These are phyloP conservation scores for Reticulascus tulasneorum DNA, from an alignment of 2,329 filamentous ascomycete species.

Conservation along the genomic window DNA sequence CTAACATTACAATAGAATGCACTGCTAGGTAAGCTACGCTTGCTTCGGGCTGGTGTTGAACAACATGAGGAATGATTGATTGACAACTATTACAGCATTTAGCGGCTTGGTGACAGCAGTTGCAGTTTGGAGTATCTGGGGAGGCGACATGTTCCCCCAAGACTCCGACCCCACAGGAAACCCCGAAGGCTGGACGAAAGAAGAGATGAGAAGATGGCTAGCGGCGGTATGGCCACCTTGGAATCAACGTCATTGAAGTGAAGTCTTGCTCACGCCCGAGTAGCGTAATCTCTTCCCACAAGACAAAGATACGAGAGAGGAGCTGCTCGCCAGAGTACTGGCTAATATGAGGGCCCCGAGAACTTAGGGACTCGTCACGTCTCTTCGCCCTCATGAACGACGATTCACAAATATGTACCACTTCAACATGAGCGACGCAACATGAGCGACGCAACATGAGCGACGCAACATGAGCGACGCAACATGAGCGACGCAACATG, in stretches of 20 bases:
- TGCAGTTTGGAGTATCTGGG: constrained; percentile 81
- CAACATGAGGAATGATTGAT: not conserved
- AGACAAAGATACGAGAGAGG: constrained; percentile 37
- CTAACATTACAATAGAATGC: constrained; percentile 6
- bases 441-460: no score
- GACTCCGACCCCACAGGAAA: constrained; percentile 74
- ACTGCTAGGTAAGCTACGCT: constrained; percentile 6
- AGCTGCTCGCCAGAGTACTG: constrained; percentile 42
- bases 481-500: no score
- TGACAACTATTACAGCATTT: constrained; percentile 57
- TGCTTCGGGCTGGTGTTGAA: no score
- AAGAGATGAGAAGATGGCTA: constrained; percentile 79
- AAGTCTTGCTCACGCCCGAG: constrained; percentile 9
- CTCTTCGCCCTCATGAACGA: no score
- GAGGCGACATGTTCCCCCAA: constrained; percentile 75
- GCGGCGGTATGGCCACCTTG: constrained; percentile 62
- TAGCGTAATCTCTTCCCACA: constrained; percentile 46
- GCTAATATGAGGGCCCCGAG: constrained; percentile 43
- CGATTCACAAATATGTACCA: no score
- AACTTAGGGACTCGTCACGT: no score
- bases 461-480: no score
- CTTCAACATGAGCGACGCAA: no score
- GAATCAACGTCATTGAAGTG: constrained; percentile 1
- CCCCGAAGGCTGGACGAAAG: constrained; percentile 66
- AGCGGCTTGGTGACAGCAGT: constrained; percentile 77